phyloP scores from a whole-genome alignment of 2,329 filamentous ascomycete species.

The Diaporthe capsici region DNA sequence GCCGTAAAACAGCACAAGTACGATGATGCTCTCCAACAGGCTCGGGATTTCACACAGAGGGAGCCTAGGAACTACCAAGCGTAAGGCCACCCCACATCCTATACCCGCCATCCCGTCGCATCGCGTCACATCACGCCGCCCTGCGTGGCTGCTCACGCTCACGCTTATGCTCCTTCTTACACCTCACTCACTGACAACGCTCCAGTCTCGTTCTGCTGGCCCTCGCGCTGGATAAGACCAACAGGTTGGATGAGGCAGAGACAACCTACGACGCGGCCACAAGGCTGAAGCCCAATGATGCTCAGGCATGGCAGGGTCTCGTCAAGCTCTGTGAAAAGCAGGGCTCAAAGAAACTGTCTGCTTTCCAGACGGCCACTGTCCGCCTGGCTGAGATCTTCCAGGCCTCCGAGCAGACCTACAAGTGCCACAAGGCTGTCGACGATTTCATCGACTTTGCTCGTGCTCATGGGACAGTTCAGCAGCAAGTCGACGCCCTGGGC shows the following conservation, averaged over 20 bases:
- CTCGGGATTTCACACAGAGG: constrained; percentile 76
- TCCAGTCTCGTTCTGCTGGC: constrained; percentile 86
- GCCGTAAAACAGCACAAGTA: constrained; percentile 85
- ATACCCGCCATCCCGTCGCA: neutral
- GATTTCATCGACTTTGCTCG: constrained; percentile 84
- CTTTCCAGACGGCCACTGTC: constrained; percentile 81
- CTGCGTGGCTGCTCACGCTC: neutral
- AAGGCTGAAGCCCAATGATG: constrained; percentile 78
- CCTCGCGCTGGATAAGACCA: constrained; percentile 84
- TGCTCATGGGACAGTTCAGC: constrained; percentile 77
- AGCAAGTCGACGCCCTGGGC: constrained; percentile 83
- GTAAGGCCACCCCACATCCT: constrained; percentile 59
- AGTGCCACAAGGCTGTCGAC: constrained; percentile 78
- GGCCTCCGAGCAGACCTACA: constrained; percentile 74
- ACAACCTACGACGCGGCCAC: constrained; percentile 81
- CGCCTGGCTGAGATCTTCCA: constrained; percentile 82
- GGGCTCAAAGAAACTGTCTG: constrained; percentile 75
- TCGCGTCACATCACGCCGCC: neutral
- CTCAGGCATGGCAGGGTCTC: constrained; percentile 92
- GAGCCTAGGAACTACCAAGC: constrained; percentile 88
- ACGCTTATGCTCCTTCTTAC: neutral
- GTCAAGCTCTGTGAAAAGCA: constrained; percentile 88
- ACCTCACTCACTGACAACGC: constrained; percentile 37
- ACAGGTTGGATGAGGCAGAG: constrained; percentile 80
- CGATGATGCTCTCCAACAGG: constrained; percentile 79